Evolutionary conservation across 2,329 filamentous ascomycete species (phyloP), one percentile per base, ranked within the genome.

Genomic region (Ophiocordyceps camponoti-leonardi): DNA sequence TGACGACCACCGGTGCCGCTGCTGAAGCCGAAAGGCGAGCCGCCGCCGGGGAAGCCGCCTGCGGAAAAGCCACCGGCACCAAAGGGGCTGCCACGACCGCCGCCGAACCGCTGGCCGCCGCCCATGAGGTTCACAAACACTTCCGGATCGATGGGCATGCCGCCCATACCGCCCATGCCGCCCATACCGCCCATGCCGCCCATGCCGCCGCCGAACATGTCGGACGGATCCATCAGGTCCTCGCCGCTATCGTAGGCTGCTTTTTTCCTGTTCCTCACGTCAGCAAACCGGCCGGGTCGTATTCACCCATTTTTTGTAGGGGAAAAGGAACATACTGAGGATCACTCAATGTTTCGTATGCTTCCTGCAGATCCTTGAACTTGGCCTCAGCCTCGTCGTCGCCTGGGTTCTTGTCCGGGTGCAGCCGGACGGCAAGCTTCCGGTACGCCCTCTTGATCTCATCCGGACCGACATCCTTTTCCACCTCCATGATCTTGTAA

Each of bases 331-430:
- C 82, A 66, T 83, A 87, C 81, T 94, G 81, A 68, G 87, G 72
- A 65, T 98, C 92, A 59, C 85, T 94, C 65, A 98, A 68, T 44
- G 83, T 93, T 67, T 98, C 92, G 61, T 98, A 94, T 39, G 90
- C 90, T 69, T 98, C 92, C 56, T 87, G 85, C 61, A 95, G 84
- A 61, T 98, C 92, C 75, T 98, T 96, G 75, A 98, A 98, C 58
- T 85, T 81, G 54, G 86, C 83, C 56, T 87, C 90, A 50, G 92
- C 92, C 44, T 78, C 72, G 48, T 79, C 75, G 55, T 95, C 85
- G 50, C 83, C 85, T 1, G 83, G 86, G 66, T 96, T 98, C 77
- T 98, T 98, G 68, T 98, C 92, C 2, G 92, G 92, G 63, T 98
- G 92, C 61, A 94, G 84, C 52, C 88, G 72, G 54, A 98, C 90